Evolutionary conservation across 495 filamentous ascomycete species (phyloP), one percentile per base, ranked within the genome.

Genomic region (Daldinia grandis): DNA sequence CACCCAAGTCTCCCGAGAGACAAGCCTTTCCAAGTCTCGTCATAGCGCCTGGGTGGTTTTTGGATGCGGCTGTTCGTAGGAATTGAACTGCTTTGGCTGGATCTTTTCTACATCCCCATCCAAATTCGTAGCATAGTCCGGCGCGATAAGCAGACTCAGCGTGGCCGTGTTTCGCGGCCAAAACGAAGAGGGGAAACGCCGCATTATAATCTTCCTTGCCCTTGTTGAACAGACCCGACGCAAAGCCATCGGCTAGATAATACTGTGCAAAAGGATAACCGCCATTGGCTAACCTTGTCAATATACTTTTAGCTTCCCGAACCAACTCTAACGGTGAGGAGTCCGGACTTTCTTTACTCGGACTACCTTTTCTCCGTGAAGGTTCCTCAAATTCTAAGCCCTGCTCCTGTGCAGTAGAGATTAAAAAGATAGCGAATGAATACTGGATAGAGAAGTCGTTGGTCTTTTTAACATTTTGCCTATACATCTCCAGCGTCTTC

Each of bases 201-300:
- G 89, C 89, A 66, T 95, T 93, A 72, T 95, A 90, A 78, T 98
- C 96, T 73, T 92, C 89, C 70, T 92, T 94, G 38, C 91, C 92
- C 79, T 97, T 98, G 81, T 87, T 93, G 80, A 99, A 98, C 19
- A 99, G 82, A 7, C 95, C 96, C 14, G 95, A 97, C 1, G 93
- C 91, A 78, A 92, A 98, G 2, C 95, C 95, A 75, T 99, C 95
- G 40, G 87, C 95, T 12, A 99, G 87, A 76, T 97, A 97, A 82
- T 99, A 99, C 79, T 99, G 95, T 3, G 96, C 96, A 74, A 97
- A 97, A 5, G 95, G 95, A 78, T 95, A 97, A 65, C 92, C 91
- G 69, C 90, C 89, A 77, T 95, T 93, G 24, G 93, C 84, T 42
- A 98, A 85, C 64, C 91, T 90, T 78, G 93, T 92, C 50, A 99